Base-by-base conservation (phyloP, 2,329 filamentous ascomycete species). In the Tolypocladium inflatum region DNA sequence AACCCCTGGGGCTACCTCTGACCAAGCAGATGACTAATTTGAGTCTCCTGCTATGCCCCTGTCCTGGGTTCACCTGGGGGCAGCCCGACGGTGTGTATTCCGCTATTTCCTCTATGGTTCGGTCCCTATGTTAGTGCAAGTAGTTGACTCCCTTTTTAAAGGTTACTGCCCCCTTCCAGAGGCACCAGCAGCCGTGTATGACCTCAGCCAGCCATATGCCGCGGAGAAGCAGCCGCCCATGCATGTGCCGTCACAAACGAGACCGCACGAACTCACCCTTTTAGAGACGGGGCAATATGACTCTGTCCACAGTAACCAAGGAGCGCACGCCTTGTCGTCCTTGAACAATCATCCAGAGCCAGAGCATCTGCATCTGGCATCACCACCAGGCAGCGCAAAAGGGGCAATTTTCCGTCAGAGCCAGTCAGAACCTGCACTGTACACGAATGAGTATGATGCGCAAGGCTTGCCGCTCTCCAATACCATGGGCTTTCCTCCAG, bases 131-230 rank as follows among this genome's bases (percentile, higher is more conserved):
- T 33, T 23, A 26, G 15, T n/a, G 21, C 21, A 26, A 26, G 10
- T 13, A 26, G 35, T 42, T 58, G 26, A 59, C 13, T 19, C 21
- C 5, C 10, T 15, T 19, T 19, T 59, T 17, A 15, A 55, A 75
- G 74, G 68, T 19, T 76, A 76, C 57, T 67, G 72, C 57, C 62
- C 67, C 26, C 59, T 74, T 30, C 64, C 66, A 6, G 62, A 62
- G 42, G 57, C 66, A 33, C 61, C 63, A 15, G 52, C 64, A 5
- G 62, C 62, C n/a, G 63, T 66, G 37, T 69, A 71, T 59, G 69
- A 64, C 9, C 59, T 67, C 13, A 68, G 64, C 39, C 63, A 65
- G 26, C 67, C 72, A 10, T 76, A 74, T 53, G 58, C 66, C 50
- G 65, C 68, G 41, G 66, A 70, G 50, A 65, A 65, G 60, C 55